Conservation (phyloP, 108 stramenopile genomes). For the Halocafeteria seosinensis region DNA sequence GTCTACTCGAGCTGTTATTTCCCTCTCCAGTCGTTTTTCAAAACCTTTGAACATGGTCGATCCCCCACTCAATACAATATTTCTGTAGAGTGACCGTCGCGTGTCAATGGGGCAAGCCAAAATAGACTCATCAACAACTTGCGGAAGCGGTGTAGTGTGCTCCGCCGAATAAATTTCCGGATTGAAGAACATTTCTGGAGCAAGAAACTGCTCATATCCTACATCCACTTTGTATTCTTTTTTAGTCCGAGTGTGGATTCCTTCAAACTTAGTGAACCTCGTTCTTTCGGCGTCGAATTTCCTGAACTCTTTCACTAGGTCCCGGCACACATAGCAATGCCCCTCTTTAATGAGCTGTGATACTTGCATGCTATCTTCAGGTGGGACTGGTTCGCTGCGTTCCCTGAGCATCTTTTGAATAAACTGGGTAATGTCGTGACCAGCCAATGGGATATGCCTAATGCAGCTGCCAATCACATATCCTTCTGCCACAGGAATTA, state of each 20-base stretch:
- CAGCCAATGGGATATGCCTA: slow-evolving; percentile 52
- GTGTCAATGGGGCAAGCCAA: slow-evolving; percentile 50
- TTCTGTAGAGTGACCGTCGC: slow-evolving; percentile 44
- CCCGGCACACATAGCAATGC: slow-evolving; percentile 46
- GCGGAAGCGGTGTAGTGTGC: slow-evolving; percentile 40
- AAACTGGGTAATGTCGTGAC: slow-evolving; percentile 44
- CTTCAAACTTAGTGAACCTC: slow-evolving; percentile 37
- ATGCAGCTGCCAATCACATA: slow-evolving; percentile 52
- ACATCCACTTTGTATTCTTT: slow-evolving; percentile 23
- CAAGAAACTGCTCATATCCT: slow-evolving; percentile 52
- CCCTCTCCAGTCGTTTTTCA: slow-evolving; percentile 38
- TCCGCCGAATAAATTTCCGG: slow-evolving; percentile 47
- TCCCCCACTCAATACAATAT: slow-evolving; percentile 48
- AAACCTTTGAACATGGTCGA: slow-evolving; percentile 55
- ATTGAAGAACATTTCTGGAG: slow-evolving; percentile 52
- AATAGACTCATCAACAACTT: slow-evolving; percentile 48
- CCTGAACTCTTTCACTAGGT: slow-evolving; percentile 40
- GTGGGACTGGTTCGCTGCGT: slow-evolving; percentile 42
- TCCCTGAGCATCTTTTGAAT: slow-evolving; percentile 44
- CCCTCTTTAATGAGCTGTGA: slow-evolving; percentile 42
- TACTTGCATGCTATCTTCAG: slow-evolving; percentile 36
- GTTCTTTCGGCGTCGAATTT: slow-evolving; percentile 41
- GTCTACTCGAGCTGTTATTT: slow-evolving; percentile 38
- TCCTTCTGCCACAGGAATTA: slow-evolving; percentile 51
- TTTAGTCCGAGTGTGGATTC: slow-evolving; percentile 16